These are phyloP conservation scores for Antrodiella citrinella DNA, from an alignment of 768 basidiomycete species.

Conservation along the genomic window DNA sequence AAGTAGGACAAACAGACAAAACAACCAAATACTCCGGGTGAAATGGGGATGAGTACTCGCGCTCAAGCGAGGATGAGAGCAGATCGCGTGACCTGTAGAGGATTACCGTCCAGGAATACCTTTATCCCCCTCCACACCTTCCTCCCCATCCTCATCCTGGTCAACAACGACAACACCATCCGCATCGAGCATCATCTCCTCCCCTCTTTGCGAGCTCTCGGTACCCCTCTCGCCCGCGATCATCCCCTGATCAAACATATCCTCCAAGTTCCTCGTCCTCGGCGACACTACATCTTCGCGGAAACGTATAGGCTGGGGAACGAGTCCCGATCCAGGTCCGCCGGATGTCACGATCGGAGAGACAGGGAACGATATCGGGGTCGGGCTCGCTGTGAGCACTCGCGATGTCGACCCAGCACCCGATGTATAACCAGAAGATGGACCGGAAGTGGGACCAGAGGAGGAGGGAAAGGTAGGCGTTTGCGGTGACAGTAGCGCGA, in stretches of 20 bases:
- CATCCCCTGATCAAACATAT: slow-evolving; percentile 2
- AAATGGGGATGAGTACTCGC: no score
- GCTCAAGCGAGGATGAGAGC: no score
- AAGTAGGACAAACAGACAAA: no score
- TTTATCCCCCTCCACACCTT: slow-evolving; percentile 39
- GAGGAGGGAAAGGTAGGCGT: not conserved
- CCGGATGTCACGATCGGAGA: not conserved
- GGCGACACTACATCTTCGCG: not conserved
- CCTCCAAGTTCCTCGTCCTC: not conserved
- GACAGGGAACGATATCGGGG: not conserved
- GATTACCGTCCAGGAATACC: no score
- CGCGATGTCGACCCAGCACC: no score
- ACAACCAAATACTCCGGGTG: no score
- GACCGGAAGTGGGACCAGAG: not conserved
- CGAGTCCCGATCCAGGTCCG: not conserved
- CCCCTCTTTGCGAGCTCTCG: slow-evolving; percentile 2
- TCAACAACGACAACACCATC: slow-evolving; percentile 30
- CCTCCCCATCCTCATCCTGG: slow-evolving; percentile 14
- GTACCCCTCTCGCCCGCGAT: not conserved
- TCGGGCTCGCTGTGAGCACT: not conserved
- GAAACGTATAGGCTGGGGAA: not conserved
- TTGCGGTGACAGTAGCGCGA: not conserved
- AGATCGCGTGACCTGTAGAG: no score
- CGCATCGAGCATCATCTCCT: slow-evolving; percentile 25
- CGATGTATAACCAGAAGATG: no score